Base-by-base conservation (phyloP, 805 yeast species). In the Metschnikowia dekortorum region DNA sequence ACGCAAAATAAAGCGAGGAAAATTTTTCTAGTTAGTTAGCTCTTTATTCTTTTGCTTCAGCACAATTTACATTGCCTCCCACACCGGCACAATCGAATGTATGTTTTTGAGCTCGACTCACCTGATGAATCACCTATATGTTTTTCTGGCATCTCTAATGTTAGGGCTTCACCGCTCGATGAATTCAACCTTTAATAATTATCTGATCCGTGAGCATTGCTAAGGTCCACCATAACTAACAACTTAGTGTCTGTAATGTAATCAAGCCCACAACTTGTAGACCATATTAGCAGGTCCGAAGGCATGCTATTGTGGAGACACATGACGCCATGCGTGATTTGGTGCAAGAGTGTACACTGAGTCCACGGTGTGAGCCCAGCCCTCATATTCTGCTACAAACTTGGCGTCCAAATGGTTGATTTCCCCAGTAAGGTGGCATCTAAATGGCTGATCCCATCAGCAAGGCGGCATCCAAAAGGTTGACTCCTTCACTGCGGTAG, bases 61-160 rank as follows among this genome's bases (percentile, higher is more conserved):
- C 14, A 39, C 34, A n/a, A n/a, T 9, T 42, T 14, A 33, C 6
- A 16, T 32, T 33, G 41, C 22, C 32, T 14, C n/a, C 34, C 14
- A n/a, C n/a, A 5, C n/a, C 13, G 18, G 16, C 9, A 8, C 6
- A 32, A 41, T 10, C 6, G n/a, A 42, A 33, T 42, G 45, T 42
- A 42, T 42, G 45, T 42, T 42, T 18, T 42, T 3, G 14, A 22
- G 31, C 38, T 42, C 13, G 13, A 42, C 46, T 44, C 39, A 45
- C 59, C 65, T 68, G 77, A 72, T 71, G 77, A 72, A 65, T 58
- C 53, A 60, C 63, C 68, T 59, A 54, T 59, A 56, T 50, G 55
- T 82, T 83, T 84, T 85, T 85, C 91, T 85, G 91, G 91, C 91
- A 85, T 85, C 91, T 85, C 90, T 85, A 85, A 84, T 85, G 87